phyloP scores from a whole-genome alignment of 176 grass and related monocot species.

The Raddia guianensis region DNA sequence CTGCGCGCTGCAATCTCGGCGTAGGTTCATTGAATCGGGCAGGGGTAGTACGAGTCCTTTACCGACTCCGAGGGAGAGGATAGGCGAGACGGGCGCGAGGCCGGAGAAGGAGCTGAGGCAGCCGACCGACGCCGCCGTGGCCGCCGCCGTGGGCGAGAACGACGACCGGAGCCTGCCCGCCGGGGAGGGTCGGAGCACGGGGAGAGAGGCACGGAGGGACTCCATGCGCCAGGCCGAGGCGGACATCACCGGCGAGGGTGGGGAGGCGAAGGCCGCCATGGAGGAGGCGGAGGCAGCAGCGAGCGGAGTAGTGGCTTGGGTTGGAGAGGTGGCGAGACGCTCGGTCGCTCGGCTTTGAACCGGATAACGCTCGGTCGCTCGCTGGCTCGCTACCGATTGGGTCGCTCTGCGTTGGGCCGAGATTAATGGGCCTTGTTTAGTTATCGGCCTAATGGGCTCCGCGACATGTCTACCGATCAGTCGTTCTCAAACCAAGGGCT shows the following conservation, averaged over 20 bases:
- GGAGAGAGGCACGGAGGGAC: conserved; percentile 54
- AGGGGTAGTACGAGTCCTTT: not conserved
- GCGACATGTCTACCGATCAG: not conserved
- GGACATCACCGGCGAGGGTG: conserved; percentile 50
- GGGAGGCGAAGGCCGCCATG: conserved; percentile 60
- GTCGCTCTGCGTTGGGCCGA: not conserved
- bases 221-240: conserved; percentile 66
- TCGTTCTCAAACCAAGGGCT: no score
- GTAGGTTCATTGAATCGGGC: not conserved
- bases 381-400: conserved; percentile 21
- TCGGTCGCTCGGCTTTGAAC: conserved; percentile 40
- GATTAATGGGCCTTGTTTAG: not conserved
- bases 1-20: not conserved
- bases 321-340: conserved; percentile 1
- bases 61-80: conserved; percentile 51
- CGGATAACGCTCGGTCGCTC: conserved; percentile 47
- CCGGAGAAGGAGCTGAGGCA: conserved; percentile 60
- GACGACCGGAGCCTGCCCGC: conserved; percentile 33
- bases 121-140: conserved; percentile 30
- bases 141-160: conserved; percentile 30
- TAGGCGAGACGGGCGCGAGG: conserved; percentile 43
- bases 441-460: not conserved
- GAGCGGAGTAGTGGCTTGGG: conserved; percentile 21
- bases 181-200: conserved; percentile 27
- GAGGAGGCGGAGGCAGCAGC: not conserved